Conservation (phyloP, 176 grass and related monocot genomes). For the Oryza glumipatula region DNA sequence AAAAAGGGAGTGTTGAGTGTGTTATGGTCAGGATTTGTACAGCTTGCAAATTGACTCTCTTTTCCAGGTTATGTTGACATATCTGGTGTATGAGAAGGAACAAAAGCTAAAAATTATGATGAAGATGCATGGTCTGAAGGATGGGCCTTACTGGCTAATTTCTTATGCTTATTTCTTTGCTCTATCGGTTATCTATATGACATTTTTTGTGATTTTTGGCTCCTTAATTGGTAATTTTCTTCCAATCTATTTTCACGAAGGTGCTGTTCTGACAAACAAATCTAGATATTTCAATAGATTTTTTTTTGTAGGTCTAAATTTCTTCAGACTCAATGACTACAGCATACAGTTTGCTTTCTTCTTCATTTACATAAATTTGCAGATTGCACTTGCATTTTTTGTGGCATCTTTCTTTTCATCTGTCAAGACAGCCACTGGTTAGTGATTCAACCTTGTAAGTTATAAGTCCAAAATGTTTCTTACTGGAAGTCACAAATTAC, state of each 20-base stretch:
- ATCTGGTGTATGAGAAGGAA: constrained; percentile 75
- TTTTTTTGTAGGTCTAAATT: constrained; percentile 60
- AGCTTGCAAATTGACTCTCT: constrained; percentile 32
- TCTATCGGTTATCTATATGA: constrained; percentile 53
- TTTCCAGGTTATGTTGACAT: constrained; percentile 61
- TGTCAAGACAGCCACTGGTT: constrained; percentile 64
- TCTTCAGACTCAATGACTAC: constrained; percentile 62
- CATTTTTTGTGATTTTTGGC: constrained; percentile 66
- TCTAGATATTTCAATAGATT: constrained; percentile 9
- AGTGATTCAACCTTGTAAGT: constrained; percentile 37
- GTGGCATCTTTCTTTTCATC: constrained; percentile 57
- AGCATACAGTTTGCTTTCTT: constrained; percentile 62
- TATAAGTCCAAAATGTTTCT: constrained; percentile 13
- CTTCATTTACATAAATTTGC: constrained; percentile 67
- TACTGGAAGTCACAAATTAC: constrained; percentile 21
- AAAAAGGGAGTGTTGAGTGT: background rate
- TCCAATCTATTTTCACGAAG: constrained; percentile 1
- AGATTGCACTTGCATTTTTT: constrained; percentile 68
- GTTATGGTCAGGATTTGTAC: constrained; percentile 1
- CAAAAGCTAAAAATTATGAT: constrained; percentile 73
- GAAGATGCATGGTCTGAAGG: constrained; percentile 70
- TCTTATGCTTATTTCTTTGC: constrained; percentile 70
- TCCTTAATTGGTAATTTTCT: constrained; percentile 41
- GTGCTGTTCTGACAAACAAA: constrained; percentile 19
- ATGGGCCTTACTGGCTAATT: constrained; percentile 68